A percentile compares a stretch with the other conserved stretches of the same genome.
These are phyloP conservation scores for Pseudogymnoascus pannorum DNA, from an alignment of 2,329 filamentous ascomycete genomes.

Conservation along the genomic window DNA sequence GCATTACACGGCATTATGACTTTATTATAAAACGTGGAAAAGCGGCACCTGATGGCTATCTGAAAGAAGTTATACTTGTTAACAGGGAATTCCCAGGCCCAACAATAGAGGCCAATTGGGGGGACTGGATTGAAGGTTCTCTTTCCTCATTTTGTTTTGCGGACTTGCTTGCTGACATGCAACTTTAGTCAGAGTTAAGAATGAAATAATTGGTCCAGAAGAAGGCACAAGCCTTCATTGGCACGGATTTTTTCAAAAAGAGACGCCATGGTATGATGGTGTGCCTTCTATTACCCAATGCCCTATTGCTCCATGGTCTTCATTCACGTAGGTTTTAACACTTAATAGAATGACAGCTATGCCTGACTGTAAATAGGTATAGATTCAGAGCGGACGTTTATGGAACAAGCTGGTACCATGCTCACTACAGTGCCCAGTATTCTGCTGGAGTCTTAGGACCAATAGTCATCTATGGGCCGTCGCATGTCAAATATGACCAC, in stretches of 20 bases:
- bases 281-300: conserved; percentile 51
- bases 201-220: conserved; percentile 27
- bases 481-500: conserved; percentile 51
- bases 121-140: conserved; percentile 22
- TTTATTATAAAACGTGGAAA: conserved; percentile 21
- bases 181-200: conserved; percentile 30
- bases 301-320: conserved; percentile 46
- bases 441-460: conserved; percentile 46
- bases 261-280: conserved; percentile 37
- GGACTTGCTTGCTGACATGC: background rate
- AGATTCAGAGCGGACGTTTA: conserved; percentile 29
- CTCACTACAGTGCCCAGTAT: conserved; percentile 45
- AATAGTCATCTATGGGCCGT: conserved; percentile 55
- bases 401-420: conserved; percentile 54
- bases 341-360: background rate
- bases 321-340: background rate
- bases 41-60: conserved; percentile 26
- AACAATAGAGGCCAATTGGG: conserved; percentile 33
- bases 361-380: conserved; percentile 22
- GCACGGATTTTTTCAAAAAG: conserved; percentile 40
- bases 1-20: conserved; percentile 31
- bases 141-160: background rate
- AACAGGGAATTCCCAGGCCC: conserved; percentile 33
- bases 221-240: conserved; percentile 44
- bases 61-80: conserved; percentile 26